Evolutionary conservation across 2,329 filamentous ascomycete species (phyloP).

Genomic region (Sclerotinia subarctica): DNA sequence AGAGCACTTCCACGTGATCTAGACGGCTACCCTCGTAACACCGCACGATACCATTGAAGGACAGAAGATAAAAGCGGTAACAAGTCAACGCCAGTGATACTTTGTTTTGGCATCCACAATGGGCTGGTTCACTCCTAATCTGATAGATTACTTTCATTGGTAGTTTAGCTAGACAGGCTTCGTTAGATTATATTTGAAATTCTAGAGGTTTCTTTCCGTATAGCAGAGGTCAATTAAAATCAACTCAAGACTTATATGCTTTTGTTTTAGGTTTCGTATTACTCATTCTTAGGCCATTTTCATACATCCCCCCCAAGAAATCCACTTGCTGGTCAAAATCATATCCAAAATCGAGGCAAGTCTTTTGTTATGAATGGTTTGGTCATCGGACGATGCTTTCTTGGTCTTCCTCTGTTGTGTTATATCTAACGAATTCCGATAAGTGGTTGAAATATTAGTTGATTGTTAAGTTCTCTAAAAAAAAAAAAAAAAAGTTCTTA

Average conservation of each 20-base stretch:
- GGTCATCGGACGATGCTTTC: not conserved
- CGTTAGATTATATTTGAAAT: too few relatives aligned
- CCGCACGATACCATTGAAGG: not conserved
- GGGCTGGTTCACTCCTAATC: not conserved
- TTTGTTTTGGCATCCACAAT: too few relatives aligned
- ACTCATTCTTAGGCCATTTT: not conserved
- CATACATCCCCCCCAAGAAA: not conserved
- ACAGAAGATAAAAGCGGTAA: not conserved
- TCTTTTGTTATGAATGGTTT: not conserved
- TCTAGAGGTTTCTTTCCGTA: not conserved
- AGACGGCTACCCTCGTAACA: too few relatives aligned
- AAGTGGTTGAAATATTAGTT: not conserved
- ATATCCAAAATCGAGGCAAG: not conserved
- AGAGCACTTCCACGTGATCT: too few relatives aligned
- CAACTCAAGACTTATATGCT: not conserved
- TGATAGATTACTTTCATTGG: not conserved
- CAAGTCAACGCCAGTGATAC: not conserved
- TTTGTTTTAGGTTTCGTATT: not conserved
- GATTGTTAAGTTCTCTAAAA: not conserved
- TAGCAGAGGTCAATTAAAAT: not conserved
- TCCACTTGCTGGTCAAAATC: too few relatives aligned
- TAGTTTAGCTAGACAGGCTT: too few relatives aligned
- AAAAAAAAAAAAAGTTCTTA: too few relatives aligned
- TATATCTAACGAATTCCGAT: not conserved
- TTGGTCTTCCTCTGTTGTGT: not conserved